Percentiles rank a stretch among this genome's conserved stretches.
Conservation (phyloP, 1,284 basidiomycete species). For the Ustilago xerochloae region DNA sequence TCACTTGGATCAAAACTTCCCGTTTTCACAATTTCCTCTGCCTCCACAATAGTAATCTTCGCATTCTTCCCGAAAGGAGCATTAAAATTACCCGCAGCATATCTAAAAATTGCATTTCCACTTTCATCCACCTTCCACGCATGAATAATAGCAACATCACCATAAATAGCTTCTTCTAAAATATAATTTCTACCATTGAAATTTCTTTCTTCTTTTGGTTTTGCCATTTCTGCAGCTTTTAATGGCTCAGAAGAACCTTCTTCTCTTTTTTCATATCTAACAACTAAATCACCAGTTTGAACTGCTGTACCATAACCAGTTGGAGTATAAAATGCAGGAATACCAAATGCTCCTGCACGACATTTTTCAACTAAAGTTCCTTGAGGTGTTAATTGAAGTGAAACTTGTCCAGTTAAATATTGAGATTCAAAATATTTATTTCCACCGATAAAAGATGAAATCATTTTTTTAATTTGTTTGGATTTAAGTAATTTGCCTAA, state of each 20-base stretch:
- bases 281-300: conserved; percentile 69
- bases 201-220: conserved; percentile 78
- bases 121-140: conserved; percentile 94
- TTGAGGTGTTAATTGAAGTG: conserved; percentile 64
- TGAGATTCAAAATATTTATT: conserved; percentile 66
- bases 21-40: conserved; percentile 63
- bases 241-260: conserved; percentile 38
- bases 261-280: conserved; percentile 60
- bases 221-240: conserved; percentile 65
- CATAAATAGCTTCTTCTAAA: conserved; percentile 85
- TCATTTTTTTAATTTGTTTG: conserved; percentile 60
- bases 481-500: conserved; percentile 59
- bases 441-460: conserved; percentile 64
- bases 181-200: conserved; percentile 86
- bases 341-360: conserved; percentile 90
- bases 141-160: conserved; percentile 87
- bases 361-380: conserved; percentile 87
- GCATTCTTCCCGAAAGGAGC: conserved; percentile 65
- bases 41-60: conserved; percentile 63
- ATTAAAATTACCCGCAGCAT: conserved; percentile 64
- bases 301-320: conserved; percentile 75
- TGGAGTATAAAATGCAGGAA: conserved; percentile 94
- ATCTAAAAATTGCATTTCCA: conserved; percentile 70
- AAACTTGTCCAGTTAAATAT: conserved; percentile 62
- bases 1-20: conserved; percentile 57